phyloP scores from a whole-genome alignment of 2,329 filamentous ascomycete species.

The Aspergillus calidoustus region DNA sequence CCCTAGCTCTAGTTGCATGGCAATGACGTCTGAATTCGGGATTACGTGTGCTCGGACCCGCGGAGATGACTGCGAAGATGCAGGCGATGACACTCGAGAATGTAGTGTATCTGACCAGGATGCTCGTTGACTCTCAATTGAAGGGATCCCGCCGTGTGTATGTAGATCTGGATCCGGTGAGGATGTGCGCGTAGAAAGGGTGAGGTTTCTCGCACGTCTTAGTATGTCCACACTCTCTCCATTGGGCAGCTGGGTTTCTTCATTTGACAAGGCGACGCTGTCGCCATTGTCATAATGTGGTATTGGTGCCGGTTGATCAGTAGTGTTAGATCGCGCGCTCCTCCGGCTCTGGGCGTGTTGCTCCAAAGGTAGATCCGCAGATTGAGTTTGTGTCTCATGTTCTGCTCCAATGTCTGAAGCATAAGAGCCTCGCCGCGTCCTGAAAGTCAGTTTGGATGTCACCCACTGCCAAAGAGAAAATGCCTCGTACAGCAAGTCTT shows the following conservation, averaged over 20 bases:
- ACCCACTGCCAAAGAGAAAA: slow-evolving; percentile 37
- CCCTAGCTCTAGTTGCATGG: slow-evolving; percentile 49
- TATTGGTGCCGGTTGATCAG: slow-evolving; percentile 19
- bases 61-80: slow-evolving; percentile 48
- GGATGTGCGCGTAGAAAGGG: slow-evolving; percentile 21
- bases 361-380: slow-evolving; percentile 18
- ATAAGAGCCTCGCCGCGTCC: slow-evolving; percentile 21
- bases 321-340: slow-evolving; percentile 19
- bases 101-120: slow-evolving; percentile 48
- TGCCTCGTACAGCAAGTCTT: slow-evolving; percentile 46
- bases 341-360: slow-evolving; percentile 23
- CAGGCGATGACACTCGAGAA: slow-evolving; percentile 45
- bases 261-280: slow-evolving; percentile 33
- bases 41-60: slow-evolving; percentile 48
- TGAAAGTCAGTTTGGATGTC: slow-evolving; percentile 36
- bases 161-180: slow-evolving; percentile 18
- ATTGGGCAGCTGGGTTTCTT: slow-evolving; percentile 44
- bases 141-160: slow-evolving; percentile 14
- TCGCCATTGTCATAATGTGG: slow-evolving; percentile 26
- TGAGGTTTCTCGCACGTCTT: slow-evolving; percentile 27
- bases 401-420: slow-evolving; percentile 22
- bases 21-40: slow-evolving; percentile 49
- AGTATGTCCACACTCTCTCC: slow-evolving; percentile 41
- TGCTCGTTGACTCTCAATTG: slow-evolving; percentile 27
- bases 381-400: slow-evolving; percentile 36